These are phyloP conservation scores for Raphanus hybrid DNA, from an alignment of 441 rosid genomes.

Conservation along the genomic window DNA sequence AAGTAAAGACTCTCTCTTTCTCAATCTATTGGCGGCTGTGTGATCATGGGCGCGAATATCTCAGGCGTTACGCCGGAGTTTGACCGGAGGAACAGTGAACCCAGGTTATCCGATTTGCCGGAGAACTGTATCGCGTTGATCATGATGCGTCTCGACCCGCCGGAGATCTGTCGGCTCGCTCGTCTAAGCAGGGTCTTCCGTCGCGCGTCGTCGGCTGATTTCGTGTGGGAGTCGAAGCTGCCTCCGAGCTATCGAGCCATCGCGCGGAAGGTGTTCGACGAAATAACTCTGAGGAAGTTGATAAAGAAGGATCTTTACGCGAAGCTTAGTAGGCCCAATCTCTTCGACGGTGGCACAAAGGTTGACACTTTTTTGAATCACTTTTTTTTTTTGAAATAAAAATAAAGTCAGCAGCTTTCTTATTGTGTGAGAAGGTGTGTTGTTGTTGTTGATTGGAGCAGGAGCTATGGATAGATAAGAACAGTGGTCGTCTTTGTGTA, in stretches of 20 bases:
- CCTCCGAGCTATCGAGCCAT: slow-evolving; percentile 61
- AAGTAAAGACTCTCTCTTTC: neutral
- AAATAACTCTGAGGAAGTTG: slow-evolving; percentile 45
- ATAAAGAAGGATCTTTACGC: slow-evolving; percentile 65
- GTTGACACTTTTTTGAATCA: slow-evolving; percentile 36
- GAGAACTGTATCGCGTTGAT: slow-evolving; percentile 83
- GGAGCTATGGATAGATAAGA: slow-evolving; percentile 80
- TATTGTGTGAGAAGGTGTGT: neutral
- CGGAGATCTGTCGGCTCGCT: slow-evolving; percentile 73
- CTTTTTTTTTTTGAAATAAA: neutral
- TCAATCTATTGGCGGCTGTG: neutral
- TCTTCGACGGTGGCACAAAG: slow-evolving; percentile 68
- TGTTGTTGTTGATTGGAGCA: slow-evolving; percentile 25
- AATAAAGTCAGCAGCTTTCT: neutral
- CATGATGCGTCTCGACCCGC: slow-evolving; percentile 66
- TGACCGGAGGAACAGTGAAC: slow-evolving; percentile 42
- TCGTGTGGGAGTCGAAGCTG: slow-evolving; percentile 81
- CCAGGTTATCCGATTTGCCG: slow-evolving; percentile 70
- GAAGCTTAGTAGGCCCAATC: slow-evolving; percentile 51
- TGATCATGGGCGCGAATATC: slow-evolving; percentile 62
- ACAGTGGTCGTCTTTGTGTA: slow-evolving; percentile 63
- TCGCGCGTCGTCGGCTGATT: slow-evolving; percentile 86
- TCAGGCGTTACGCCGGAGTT: slow-evolving; percentile 44
- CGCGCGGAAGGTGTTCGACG: slow-evolving; percentile 51
- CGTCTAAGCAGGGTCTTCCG: slow-evolving; percentile 65